These are phyloP conservation scores for Kondoa subrosea DNA, from an alignment of 768 basidiomycete species.

Conservation along the genomic window DNA sequence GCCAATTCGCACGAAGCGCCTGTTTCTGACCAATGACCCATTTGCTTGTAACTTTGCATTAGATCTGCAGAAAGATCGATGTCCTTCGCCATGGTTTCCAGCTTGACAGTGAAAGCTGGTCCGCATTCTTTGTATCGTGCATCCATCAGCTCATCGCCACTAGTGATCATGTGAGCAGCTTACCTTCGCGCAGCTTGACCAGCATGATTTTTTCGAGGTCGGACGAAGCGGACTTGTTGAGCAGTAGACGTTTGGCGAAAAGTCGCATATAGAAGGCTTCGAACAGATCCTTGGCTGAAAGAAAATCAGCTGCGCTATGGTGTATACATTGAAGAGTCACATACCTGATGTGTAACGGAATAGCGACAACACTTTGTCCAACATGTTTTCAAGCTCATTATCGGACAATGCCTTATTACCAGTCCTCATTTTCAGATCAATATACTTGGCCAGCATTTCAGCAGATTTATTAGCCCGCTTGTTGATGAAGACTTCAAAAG, in stretches of 20 bases:
- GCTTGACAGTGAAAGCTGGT: constrained; percentile 71
- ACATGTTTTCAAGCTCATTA: constrained; percentile 43
- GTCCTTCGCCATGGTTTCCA: constrained; percentile 58
- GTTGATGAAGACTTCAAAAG: constrained; percentile 57
- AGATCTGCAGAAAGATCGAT: constrained; percentile 45
- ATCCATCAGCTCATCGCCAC: constrained; percentile 3
- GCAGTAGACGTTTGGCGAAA: constrained; percentile 66
- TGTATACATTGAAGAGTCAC: constrained; percentile 5
- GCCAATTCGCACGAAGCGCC: constrained; percentile 40
- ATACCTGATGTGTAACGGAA: constrained; percentile 61
- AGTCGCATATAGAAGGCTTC: constrained; percentile 78
- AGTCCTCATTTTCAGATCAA: constrained; percentile 70
- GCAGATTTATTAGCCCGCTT: constrained; percentile 61
- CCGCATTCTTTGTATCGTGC: constrained; percentile 95
- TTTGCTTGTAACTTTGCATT: constrained; percentile 49
- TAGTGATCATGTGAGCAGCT: constrained; percentile 31
- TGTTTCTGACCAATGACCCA: constrained; percentile 27
- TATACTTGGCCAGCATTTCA: constrained; percentile 78
- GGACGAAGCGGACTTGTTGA: constrained; percentile 68
- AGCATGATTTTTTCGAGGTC: constrained; percentile 74
- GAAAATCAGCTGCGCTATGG: not conserved
- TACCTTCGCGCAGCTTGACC: constrained; percentile 63
- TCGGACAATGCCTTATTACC: constrained; percentile 60
- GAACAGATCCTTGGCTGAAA: constrained; percentile 71
- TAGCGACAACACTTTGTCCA: constrained; percentile 53